Evolutionary conservation across 1,284 basidiomycete genomes (phyloP), one percentile per base, ranked within the genome.

Genomic region (Apiotrichum gracile): DNA sequence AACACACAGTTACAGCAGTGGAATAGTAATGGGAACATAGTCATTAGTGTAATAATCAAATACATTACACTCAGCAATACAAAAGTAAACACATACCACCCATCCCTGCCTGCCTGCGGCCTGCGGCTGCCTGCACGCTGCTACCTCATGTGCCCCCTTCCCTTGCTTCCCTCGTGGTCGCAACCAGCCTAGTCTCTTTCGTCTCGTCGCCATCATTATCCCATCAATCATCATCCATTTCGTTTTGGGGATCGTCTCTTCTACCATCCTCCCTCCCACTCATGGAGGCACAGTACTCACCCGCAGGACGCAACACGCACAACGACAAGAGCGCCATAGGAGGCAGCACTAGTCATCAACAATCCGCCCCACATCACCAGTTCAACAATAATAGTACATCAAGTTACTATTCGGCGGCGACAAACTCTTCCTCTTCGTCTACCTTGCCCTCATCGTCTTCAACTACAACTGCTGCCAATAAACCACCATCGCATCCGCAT

Each of bases 261-360:
- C 10, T 10, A n/a, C n/a, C n/a, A n/a, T n/a, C n/a, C n/a, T n/a
- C n/a, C 19, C 39, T 37, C 45, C 45, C 37, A 41, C 47, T 19
- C 47, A 49, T 49, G 47, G 47, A 49, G 47, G 38, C 38, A 25
- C 39, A 31, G 47, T 49, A 49, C 38, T 17, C 37, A 29, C 29
- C 29, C n/a, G 26, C 22, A 29, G 8, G 7, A 17, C 37, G 17
- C 38, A 49, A 5, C 39, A 42, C 38, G n/a, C 39, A 42, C 27
- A 12, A 29, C 29, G 26, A 17, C 37, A 48, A 33, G 19, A 47
- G 45, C 45, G 24, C 45, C 24, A 26, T 3, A 34, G 19, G 24
- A 26, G 38, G 37, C 47, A 39, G 37, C 47, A 39, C 16, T 37
- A 39, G 26, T 33, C 35, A 38, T 21, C 19, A 38, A 31, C 29